These are phyloP conservation scores for Suillus subalutaceus DNA, from an alignment of 768 basidiomycete species.

Conservation along the genomic window DNA sequence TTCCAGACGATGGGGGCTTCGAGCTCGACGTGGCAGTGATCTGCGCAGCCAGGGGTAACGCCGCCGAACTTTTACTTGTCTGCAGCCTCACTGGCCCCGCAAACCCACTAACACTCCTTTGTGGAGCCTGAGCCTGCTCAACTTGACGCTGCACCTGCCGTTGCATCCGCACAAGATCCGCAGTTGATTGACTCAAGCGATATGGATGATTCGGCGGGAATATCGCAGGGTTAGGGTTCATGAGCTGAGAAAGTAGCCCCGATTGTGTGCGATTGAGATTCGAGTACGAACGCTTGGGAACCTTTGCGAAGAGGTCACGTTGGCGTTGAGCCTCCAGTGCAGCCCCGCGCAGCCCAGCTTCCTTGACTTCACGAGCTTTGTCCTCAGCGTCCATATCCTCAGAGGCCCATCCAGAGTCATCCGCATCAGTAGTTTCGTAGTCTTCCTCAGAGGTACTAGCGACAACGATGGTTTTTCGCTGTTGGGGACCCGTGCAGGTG, in stretches of 20 bases:
- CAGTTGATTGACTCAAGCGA: conserved; percentile 49
- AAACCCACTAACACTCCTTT: conserved; percentile 32
- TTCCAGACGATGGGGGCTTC: conserved; percentile 25
- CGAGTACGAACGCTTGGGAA: conserved; percentile 66
- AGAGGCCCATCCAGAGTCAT: conserved; percentile 65
- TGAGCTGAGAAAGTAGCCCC: conserved; percentile 66
- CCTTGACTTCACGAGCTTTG: conserved; percentile 34
- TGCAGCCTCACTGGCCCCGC: conserved; percentile 40
- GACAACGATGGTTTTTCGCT: conserved; percentile 50
- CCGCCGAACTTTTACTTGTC: conserved; percentile 60
- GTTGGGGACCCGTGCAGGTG: conserved; percentile 30
- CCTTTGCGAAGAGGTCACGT: conserved; percentile 71
- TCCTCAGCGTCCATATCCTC: conserved; percentile 50
- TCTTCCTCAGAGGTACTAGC: conserved; percentile 49
- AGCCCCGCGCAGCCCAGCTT: conserved; percentile 48
- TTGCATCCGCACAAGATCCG: conserved; percentile 42
- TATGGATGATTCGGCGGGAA: conserved; percentile 65
- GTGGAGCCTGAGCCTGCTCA: conserved; percentile 28
- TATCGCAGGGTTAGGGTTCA: conserved; percentile 70
- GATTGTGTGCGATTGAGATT: conserved; percentile 55
- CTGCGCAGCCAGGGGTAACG: conserved; percentile 57
- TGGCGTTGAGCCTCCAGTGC: conserved; percentile 65
- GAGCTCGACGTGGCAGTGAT: conserved; percentile 42
- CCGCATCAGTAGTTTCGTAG: conserved; percentile 56
- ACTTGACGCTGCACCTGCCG: conserved; percentile 21